Conservation (phyloP, 2,329 filamentous ascomycete species). For the Akanthomyces lecanii region DNA sequence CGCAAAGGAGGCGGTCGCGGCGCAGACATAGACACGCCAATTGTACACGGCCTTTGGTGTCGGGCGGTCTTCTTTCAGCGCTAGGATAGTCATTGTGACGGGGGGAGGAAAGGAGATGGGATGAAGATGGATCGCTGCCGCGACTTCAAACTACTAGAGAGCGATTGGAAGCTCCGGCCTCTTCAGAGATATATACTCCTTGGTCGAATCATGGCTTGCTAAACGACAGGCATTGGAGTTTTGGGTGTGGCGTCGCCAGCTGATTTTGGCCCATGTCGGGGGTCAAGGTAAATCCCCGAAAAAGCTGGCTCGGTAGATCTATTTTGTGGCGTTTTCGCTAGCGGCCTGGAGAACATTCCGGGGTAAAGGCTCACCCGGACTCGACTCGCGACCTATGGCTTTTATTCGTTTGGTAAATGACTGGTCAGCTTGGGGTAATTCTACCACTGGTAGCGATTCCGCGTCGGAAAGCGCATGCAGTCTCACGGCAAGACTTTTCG, state of each 20-base stretch:
- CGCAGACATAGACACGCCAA: conserved; percentile 55
- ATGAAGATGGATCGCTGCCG: neutral
- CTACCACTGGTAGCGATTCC: neutral
- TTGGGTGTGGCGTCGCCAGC: neutral
- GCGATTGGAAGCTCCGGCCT: neutral
- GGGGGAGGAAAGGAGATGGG: too few relatives aligned
- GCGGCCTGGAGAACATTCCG: too few relatives aligned
- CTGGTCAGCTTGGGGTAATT: neutral
- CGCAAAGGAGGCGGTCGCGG: conserved; percentile 51
- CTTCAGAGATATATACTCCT: neutral
- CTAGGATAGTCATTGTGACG: conserved; percentile 42
- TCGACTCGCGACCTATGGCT: neutral
- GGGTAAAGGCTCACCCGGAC: neutral
- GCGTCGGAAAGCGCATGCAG: neutral
- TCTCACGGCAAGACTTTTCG: neutral
- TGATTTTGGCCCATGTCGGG: neutral
- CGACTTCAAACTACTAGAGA: neutral
- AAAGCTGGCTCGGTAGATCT: neutral
- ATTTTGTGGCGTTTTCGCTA: neutral
- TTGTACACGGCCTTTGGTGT: conserved; percentile 57
- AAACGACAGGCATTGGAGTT: neutral
- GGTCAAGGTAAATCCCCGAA: neutral
- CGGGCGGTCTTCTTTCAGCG: conserved; percentile 52
- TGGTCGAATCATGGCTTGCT: neutral
- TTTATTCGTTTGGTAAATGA: neutral